Base-by-base conservation (phyloP, 768 basidiomycete species). In the Tulasnella sp. region DNA sequence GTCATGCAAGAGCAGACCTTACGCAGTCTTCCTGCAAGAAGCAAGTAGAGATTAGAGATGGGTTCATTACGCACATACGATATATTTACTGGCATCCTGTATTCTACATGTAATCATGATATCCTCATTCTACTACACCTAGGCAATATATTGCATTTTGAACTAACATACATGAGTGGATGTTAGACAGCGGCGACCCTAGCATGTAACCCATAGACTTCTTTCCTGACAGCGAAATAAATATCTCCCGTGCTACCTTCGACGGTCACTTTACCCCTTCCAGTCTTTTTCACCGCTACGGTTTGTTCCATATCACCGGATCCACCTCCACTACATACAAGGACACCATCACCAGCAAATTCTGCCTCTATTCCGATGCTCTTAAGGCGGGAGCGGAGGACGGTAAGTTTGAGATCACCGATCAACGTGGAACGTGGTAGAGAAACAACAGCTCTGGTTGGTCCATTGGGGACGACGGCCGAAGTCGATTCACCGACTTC, bases 401-500 rank as follows among this genome's bases (percentile, higher is more conserved):
- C 75, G 0, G 90, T 91, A 25, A 99, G 71, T 63, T 95, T 91
- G 35, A 99, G 76, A 61, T 98, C 95, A 45, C 95, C 95, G 50
- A 99, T 95, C 81, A 96, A 93, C 5, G 92, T 86, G 0, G 93
- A 92, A 53, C 80, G 77, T 1, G 90, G 88, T 2, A 96, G 70
- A 2, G 76, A 67, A 8, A 76, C 72, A 16, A 75, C 69, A 27
- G n/a, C 37, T 31, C 46, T 54, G 5, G 58, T 42, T 3, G 53
- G 20, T 5, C 65, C 56, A 16, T 65, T 53, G 16, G 63, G 55
- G 22, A 53, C 53, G 44, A 56, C 47, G 32, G 34, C 20, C 22
- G 55, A 42, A 37, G 60, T 59, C 37, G 64, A 60, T 35, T 70
- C 60, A 29, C 49, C 25, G 33, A 54, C 53, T 41, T 39, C 24